A percentile compares a stretch with the other conserved stretches of the same genome.
Conservation (phyloP, 176 grass and related monocot species). For the Oryza nivara region DNA sequence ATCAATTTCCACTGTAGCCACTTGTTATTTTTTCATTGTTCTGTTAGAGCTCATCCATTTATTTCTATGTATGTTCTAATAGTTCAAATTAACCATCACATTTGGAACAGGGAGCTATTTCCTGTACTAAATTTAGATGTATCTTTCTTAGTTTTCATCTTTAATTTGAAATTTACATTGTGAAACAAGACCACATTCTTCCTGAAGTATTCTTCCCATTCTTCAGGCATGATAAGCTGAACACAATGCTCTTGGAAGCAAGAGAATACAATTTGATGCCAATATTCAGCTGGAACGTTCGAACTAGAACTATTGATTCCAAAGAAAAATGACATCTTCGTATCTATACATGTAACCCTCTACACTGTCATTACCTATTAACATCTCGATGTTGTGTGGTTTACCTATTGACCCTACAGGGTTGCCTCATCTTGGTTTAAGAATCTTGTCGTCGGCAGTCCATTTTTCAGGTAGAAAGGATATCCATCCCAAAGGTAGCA, state of each 20-base stretch:
- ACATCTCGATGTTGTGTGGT: conserved; percentile 2
- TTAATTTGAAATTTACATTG: background rate
- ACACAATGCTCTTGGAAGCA: background rate
- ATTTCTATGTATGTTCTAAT: too few relatives aligned
- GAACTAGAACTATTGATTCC: background rate
- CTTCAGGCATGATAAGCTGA: background rate
- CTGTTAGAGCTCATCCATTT: too few relatives aligned
- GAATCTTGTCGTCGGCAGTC: conserved; percentile 46
- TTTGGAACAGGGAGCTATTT: too few relatives aligned
- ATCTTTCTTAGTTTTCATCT: background rate
- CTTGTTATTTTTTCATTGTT: too few relatives aligned
- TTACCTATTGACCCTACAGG: background rate
- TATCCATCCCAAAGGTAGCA: conserved; percentile 80
- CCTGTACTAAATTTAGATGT: too few relatives aligned
- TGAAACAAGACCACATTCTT: background rate
- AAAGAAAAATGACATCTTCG: conserved; percentile 28
- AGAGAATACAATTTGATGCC: background rate
- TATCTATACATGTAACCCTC: conserved; percentile 35
- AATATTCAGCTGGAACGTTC: background rate
- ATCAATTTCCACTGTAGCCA: too few relatives aligned
- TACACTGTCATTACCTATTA: conserved; percentile 35
- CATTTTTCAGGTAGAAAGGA: conserved; percentile 57
- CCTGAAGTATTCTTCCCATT: background rate
- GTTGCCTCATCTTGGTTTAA: conserved; percentile 44
- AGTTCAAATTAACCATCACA: too few relatives aligned